These are phyloP conservation scores for Hordeum pubiflorum DNA, from an alignment of 202 grass and related monocot genomes.

Conservation along the genomic window DNA sequence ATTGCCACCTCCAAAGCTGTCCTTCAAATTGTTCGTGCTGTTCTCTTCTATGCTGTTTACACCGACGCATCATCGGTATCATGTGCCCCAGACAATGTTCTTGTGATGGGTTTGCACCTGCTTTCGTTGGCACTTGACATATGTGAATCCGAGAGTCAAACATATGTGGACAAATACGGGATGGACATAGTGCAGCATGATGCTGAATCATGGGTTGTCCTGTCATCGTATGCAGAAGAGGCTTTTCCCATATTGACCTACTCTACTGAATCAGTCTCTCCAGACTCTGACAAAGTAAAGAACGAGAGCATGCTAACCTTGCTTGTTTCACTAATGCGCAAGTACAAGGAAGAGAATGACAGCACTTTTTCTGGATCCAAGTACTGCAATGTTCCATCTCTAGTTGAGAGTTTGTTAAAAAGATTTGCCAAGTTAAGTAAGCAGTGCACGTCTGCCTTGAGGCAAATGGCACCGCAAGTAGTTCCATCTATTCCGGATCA, in stretches of 20 bases:
- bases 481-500: slow-evolving; percentile 33
- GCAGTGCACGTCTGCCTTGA: slow-evolving; percentile 50
- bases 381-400: slow-evolving; percentile 74
- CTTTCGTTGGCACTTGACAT: slow-evolving; percentile 82
- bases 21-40: slow-evolving; percentile 70
- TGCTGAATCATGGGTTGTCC: slow-evolving; percentile 47
- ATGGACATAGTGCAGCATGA: slow-evolving; percentile 49
- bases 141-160: slow-evolving; percentile 55
- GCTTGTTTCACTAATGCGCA: slow-evolving; percentile 71
- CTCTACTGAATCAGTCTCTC: slow-evolving; percentile 54
- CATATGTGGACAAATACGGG: slow-evolving; percentile 17
- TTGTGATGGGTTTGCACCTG: slow-evolving; percentile 80
- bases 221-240: slow-evolving; percentile 38
- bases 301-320: slow-evolving; percentile 71
- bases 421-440: slow-evolving; percentile 68
- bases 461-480: slow-evolving; percentile 59
- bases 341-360: slow-evolving; percentile 79
- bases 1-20: slow-evolving; percentile 77
- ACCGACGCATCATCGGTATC: slow-evolving; percentile 35
- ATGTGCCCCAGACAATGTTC: slow-evolving; percentile 78
- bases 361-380: slow-evolving; percentile 52
- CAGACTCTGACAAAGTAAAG: slow-evolving; percentile 38
- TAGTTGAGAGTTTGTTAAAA: slow-evolving; percentile 82
- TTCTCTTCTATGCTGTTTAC: slow-evolving; percentile 74
- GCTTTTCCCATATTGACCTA: slow-evolving; percentile 55